A percentile compares a stretch with the other conserved stretches of the same genome.
Conservation (phyloP, 768 basidiomycete genomes). For the Chalciporus piperatus region DNA sequence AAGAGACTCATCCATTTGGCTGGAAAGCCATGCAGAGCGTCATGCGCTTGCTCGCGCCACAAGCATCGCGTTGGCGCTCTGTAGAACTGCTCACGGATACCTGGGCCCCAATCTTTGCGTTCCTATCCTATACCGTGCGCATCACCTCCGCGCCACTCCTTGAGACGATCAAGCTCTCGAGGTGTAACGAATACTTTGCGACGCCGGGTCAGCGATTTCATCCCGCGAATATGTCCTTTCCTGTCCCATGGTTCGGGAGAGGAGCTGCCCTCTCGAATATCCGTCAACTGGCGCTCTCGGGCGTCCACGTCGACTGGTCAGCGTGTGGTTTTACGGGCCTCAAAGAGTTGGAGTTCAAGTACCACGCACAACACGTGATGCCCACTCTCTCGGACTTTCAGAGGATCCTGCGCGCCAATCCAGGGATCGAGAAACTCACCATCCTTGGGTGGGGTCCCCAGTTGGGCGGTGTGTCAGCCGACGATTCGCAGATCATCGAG, state of each 20-base stretch:
- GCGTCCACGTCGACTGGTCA: constrained; percentile 59
- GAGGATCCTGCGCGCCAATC: constrained; percentile 40
- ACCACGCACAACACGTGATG: constrained; percentile 55
- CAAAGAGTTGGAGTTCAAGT: constrained; percentile 49
- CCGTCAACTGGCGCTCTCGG: constrained; percentile 44
- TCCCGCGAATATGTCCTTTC: constrained; percentile 38
- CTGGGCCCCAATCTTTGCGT: constrained; percentile 55
- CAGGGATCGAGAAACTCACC: constrained; percentile 38
- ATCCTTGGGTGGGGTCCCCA: constrained; percentile 56
- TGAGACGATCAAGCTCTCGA: constrained; percentile 42
- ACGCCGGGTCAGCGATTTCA: constrained; percentile 42
- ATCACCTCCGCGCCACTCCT: constrained; percentile 37
- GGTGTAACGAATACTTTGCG: constrained; percentile 60
- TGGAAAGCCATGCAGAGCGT: constrained; percentile 44
- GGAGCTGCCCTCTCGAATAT: constrained; percentile 35
- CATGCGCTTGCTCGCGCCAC: constrained; percentile 44
- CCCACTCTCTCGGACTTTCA: constrained; percentile 48
- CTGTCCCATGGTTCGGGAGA: constrained; percentile 41
- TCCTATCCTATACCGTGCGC: constrained; percentile 40
- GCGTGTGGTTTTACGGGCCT: constrained; percentile 41
- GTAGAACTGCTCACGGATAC: constrained; percentile 57
- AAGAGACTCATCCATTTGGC: constrained; percentile 41
- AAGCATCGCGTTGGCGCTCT: constrained; percentile 44
- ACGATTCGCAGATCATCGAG: constrained; percentile 16
- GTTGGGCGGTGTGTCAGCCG: constrained; percentile 13